Evolutionary conservation across 345 rosid species (phyloP).

Genomic region (Acer campestre): DNA sequence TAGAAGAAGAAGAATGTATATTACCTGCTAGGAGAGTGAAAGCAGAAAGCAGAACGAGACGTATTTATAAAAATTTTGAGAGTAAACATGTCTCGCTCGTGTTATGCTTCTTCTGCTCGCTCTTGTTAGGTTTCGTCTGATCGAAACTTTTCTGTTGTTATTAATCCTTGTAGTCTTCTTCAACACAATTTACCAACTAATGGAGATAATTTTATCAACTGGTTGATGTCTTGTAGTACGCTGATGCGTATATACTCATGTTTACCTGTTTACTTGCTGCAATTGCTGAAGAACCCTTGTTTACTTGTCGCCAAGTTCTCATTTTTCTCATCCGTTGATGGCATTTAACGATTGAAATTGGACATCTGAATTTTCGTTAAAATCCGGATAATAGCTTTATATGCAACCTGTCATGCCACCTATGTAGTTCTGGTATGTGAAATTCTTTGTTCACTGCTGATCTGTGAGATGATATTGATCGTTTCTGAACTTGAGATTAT

Average conservation of each 20-base stretch:
- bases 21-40: slow-evolving; percentile 31
- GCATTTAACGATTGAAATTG: neutral
- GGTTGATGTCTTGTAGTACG: neutral
- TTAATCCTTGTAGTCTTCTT: slow-evolving; percentile 23
- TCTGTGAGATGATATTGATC: neutral
- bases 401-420: neutral
- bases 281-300: too few species aligned
- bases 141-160: slow-evolving; percentile 14
- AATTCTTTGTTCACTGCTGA: neutral
- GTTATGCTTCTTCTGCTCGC: slow-evolving; percentile 29
- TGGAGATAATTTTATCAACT: neutral
- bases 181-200: slow-evolving; percentile 18
- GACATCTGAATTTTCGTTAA: neutral
- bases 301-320: too few species aligned
- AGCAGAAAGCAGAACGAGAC: slow-evolving; percentile 26
- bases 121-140: slow-evolving; percentile 14
- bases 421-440: neutral
- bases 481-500: neutral
- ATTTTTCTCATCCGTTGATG: too few species aligned
- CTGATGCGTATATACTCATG: neutral
- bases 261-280: too few species aligned
- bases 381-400: neutral
- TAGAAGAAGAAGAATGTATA: slow-evolving; percentile 35
- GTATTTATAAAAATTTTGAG: slow-evolving; percentile 35
- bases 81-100: slow-evolving; percentile 16